Evolutionary conservation across 139 green algal species (phyloP).

Genomic region (Chlamydomonas incerta): DNA sequence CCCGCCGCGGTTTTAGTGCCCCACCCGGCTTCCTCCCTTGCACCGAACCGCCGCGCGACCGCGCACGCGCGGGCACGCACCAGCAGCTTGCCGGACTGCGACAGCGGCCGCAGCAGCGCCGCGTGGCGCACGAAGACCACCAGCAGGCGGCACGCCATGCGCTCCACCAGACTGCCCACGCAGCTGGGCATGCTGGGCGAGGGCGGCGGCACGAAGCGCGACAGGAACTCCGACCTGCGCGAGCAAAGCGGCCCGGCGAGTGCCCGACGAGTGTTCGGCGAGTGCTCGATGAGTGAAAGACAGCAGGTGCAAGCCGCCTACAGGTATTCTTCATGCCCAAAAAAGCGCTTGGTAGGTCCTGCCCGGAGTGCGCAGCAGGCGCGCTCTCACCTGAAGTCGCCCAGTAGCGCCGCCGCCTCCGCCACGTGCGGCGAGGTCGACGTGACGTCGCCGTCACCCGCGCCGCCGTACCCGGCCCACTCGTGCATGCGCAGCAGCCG

Average conservation of each 20-base stretch:
- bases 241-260: not conserved
- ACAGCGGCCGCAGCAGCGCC: constrained; percentile 85
- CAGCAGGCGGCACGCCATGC: constrained; percentile 85
- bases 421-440: constrained; percentile 78
- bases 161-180: constrained; percentile 70
- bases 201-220: constrained; percentile 66
- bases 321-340: too few relatives aligned
- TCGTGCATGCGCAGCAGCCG: constrained; percentile 47
- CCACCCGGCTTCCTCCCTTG: too few relatives aligned
- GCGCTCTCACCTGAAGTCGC: constrained; percentile 69
- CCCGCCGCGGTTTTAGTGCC: too few relatives aligned
- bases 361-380: too few relatives aligned
- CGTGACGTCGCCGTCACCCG: constrained; percentile 35
- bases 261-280: not conserved
- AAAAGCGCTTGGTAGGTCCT: too few relatives aligned
- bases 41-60: too few relatives aligned
- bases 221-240: constrained; percentile 68
- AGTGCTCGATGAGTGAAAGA: too few relatives aligned
- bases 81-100: constrained; percentile 54
- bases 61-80: not conserved
- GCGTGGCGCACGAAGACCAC: constrained; percentile 93
- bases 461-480: not conserved
- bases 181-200: constrained; percentile 65
- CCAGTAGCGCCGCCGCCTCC: constrained; percentile 69
- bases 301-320: too few relatives aligned